phyloP scores from a whole-genome alignment of 495 filamentous ascomycete genomes.

The Neurospora cerealis region DNA sequence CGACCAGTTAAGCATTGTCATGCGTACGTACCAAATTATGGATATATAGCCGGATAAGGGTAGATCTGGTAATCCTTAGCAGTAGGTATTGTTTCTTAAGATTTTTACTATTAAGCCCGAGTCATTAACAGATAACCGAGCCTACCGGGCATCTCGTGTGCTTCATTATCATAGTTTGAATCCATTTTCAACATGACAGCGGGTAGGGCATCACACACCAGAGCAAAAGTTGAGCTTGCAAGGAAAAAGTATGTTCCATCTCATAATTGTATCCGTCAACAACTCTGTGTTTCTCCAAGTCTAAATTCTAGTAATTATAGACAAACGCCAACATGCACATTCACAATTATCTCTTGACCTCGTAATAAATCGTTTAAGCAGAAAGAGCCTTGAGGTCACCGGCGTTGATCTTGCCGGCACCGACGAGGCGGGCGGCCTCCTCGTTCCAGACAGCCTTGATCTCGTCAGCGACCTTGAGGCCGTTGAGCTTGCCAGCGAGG shows the following conservation, averaged over 20 bases:
- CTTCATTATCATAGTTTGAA: background rate
- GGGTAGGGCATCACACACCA: background rate
- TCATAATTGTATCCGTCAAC: background rate
- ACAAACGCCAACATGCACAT: background rate
- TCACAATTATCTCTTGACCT: background rate
- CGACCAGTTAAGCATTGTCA: too few relatives aligned
- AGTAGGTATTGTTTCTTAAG: too few relatives aligned
- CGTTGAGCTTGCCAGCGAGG: constrained; percentile 66
- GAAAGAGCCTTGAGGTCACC: constrained; percentile 48
- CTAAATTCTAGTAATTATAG: background rate
- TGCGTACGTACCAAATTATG: too few relatives aligned
- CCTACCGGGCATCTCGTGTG: background rate
- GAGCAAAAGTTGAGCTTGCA: background rate
- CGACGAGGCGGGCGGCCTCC: constrained; percentile 64
- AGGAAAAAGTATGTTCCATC: background rate
- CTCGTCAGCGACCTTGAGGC: constrained; percentile 57
- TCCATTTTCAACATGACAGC: background rate
- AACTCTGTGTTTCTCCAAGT: background rate
- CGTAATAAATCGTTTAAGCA: constrained; percentile 2
- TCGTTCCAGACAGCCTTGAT: constrained; percentile 57
- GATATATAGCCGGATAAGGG: too few relatives aligned
- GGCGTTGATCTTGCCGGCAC: constrained; percentile 74
- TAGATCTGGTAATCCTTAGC: too few relatives aligned
- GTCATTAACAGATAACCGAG: background rate
- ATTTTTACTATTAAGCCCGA: too few relatives aligned